These are phyloP conservation scores for Podospora australis DNA, from an alignment of 495 filamentous ascomycete species.

Conservation along the genomic window DNA sequence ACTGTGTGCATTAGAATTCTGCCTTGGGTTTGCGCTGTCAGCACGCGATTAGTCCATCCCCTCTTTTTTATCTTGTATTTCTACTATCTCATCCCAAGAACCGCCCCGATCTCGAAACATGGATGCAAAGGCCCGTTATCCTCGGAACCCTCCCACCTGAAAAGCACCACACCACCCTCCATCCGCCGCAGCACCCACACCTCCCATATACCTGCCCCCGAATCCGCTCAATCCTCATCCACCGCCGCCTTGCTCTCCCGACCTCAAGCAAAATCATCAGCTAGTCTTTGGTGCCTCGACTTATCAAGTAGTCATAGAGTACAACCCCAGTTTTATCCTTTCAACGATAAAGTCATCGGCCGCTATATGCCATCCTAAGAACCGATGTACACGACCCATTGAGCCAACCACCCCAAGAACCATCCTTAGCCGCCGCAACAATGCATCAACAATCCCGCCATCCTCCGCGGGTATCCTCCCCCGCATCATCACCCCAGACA, in stretches of 20 bases:
- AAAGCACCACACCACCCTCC: not conserved
- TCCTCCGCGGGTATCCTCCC: conserved; percentile 56
- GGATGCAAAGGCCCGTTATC: conserved; percentile 22
- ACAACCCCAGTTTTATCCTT: too few relatives aligned
- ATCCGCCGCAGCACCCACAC: not conserved
- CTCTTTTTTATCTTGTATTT: conserved; percentile 3
- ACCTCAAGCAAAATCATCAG: not conserved
- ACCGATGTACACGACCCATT: conserved; percentile 19
- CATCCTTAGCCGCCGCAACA: conserved; percentile 15
- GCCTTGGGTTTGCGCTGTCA: conserved; percentile 16
- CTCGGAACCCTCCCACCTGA: conserved; percentile 12
- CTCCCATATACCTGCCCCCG: not conserved
- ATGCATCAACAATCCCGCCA: conserved; percentile 87
- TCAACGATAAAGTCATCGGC: too few relatives aligned
- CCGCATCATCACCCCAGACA: conserved; percentile 58
- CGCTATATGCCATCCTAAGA: conserved; percentile 3
- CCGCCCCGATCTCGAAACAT: conserved; percentile 20
- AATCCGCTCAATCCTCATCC: not conserved
- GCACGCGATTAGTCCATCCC: conserved; percentile 1
- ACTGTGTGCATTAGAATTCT: too few relatives aligned
- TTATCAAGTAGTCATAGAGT: too few relatives aligned
- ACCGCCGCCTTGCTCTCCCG: not conserved
- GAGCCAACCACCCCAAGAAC: not conserved
- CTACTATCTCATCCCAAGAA: conserved; percentile 4
- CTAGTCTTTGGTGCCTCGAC: not conserved